Evolutionary conservation across 176 grass and related monocot genomes (phyloP), one percentile per base, ranked within the genome.

Genomic region (Aechmea fasciata): DNA sequence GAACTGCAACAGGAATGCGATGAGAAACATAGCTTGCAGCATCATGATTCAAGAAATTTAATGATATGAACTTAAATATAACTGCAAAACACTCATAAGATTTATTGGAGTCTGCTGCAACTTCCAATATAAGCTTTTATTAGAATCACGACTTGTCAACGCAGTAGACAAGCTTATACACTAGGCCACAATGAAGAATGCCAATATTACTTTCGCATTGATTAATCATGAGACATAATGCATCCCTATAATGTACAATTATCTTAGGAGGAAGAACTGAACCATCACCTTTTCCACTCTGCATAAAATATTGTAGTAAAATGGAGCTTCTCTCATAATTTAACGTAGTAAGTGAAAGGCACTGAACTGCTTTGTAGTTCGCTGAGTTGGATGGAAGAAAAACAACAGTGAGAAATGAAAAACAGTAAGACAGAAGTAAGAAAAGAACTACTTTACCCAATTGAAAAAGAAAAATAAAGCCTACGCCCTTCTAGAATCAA

Each of bases 311-410:
- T 13, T 90, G 73, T 69, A 92, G 73, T 72, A 92, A 68, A 52
- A 92, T 87, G 71, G 89, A 89, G 59, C 79, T 77, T 83, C 93
- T 92, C 78, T 92, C 85, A 74, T 73, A 78, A 68, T 96, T 96
- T 57, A 96, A 77, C 13, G 93, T 96, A 47, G 73, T 81, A n/a
- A 96, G 84, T 53, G 89, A 96, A 92, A 96, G 86, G 57, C 86
- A 96, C 59, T 80, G 73, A 64, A 96, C 93, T 57, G 89, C 93
- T 76, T 80, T 96, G 72, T 92, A 92, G 73, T 96, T 96, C 84
- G 93, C 89, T 96, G 85, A 76, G 80, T 82, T 65, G 20, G 50
- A 49, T n/a, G 70, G 26, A 59, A 82, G 71, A 71, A 51, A 26
- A 49, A 10, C 13, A 50, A 71, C 22, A 26, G n/a, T 48, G 11